These are phyloP conservation scores for Crinitomyces ghanaensis DNA, from an alignment of 805 yeast genomes.

Conservation along the genomic window DNA sequence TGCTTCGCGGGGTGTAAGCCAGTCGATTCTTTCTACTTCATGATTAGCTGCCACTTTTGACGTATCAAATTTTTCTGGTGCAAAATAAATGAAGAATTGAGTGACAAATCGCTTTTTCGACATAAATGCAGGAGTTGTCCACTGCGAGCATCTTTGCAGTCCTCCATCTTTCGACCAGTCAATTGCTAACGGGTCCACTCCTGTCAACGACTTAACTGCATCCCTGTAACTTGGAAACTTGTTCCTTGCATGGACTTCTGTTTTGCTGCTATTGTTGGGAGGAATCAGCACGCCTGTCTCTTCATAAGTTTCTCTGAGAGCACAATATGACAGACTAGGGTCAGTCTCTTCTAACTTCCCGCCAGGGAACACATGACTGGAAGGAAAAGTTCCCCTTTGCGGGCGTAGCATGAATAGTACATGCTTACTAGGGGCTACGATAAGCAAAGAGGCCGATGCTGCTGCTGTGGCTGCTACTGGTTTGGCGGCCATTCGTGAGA, in stretches of 20 bases:
- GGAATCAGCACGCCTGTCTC: slow-evolving; percentile 23
- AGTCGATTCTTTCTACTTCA: slow-evolving; percentile 15
- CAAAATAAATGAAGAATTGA: slow-evolving; percentile 18
- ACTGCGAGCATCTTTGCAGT: slow-evolving; percentile 14
- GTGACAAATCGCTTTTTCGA: slow-evolving; percentile 19
- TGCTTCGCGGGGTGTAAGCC: slow-evolving; percentile 20
- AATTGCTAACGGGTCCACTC: slow-evolving; percentile 4
- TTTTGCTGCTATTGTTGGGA: slow-evolving; percentile 9
- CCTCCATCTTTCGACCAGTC: slow-evolving; percentile 10
- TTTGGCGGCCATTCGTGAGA: slow-evolving; percentile 1
- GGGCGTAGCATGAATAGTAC: slow-evolving; percentile 23
- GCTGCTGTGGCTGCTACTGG: slow-evolving; percentile 1
- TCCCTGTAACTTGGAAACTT: slow-evolving; percentile 7
- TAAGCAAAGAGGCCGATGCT: slow-evolving; percentile 18
- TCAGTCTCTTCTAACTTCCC: slow-evolving; percentile 22
- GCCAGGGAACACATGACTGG: slow-evolving; percentile 25
- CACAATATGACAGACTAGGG: slow-evolving; percentile 17
- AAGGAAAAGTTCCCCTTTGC: slow-evolving; percentile 19
- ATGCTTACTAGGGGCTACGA: slow-evolving; percentile 14
- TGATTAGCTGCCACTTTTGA: slow-evolving; percentile 4
- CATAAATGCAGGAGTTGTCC: slow-evolving; percentile 22
- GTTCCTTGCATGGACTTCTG: slow-evolving; percentile 6
- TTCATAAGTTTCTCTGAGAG: slow-evolving; percentile 24
- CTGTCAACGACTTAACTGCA: slow-evolving; percentile 5
- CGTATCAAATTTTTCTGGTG: slow-evolving; percentile 11